A percentile compares a stretch with the other conserved stretches of the same genome.
Conservation (phyloP, 108 stramenopile species). For the Cyclotella cryptica region DNA sequence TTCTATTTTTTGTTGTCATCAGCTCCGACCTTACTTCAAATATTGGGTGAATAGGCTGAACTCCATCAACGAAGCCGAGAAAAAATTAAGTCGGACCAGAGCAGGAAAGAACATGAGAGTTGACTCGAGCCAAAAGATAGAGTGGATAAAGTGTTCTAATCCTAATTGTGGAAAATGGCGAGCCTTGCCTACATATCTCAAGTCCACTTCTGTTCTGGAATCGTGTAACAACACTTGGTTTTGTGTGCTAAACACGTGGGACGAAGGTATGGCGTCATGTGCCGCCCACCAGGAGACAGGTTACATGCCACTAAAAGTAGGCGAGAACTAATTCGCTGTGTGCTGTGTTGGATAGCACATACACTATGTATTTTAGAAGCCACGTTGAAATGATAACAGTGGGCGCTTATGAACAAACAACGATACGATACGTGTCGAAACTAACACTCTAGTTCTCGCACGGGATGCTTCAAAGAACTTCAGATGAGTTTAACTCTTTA, state of each 20-base stretch:
- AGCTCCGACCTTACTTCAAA: constrained; percentile 52
- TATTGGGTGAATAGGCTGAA: constrained; percentile 54
- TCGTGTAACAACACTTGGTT: constrained; percentile 77
- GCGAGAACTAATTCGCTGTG: not conserved
- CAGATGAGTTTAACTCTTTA: constrained; percentile 7
- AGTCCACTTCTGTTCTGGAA: constrained; percentile 74
- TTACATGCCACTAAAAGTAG: constrained; percentile 33
- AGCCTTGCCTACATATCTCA: constrained; percentile 76
- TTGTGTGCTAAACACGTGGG: constrained; percentile 93
- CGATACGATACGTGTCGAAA: not conserved
- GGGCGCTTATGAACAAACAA: not conserved
- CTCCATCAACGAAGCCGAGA: constrained; percentile 50
- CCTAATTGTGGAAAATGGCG: constrained; percentile 89
- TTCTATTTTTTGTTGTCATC: not conserved
- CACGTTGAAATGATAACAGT: not conserved
- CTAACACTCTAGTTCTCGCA: constrained; percentile 6
- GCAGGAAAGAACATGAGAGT: constrained; percentile 46
- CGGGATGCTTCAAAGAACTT: not conserved
- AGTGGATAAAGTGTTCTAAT: constrained; percentile 90
- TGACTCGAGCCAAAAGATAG: constrained; percentile 47
- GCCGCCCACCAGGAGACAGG: constrained; percentile 86
- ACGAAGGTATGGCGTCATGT: constrained; percentile 86
- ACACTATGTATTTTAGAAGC: too few relatives aligned
- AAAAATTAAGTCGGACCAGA: constrained; percentile 39
- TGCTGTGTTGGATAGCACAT: not conserved